phyloP scores from a whole-genome alignment of 106 monocot species.

The Narthecium ossifragum region DNA sequence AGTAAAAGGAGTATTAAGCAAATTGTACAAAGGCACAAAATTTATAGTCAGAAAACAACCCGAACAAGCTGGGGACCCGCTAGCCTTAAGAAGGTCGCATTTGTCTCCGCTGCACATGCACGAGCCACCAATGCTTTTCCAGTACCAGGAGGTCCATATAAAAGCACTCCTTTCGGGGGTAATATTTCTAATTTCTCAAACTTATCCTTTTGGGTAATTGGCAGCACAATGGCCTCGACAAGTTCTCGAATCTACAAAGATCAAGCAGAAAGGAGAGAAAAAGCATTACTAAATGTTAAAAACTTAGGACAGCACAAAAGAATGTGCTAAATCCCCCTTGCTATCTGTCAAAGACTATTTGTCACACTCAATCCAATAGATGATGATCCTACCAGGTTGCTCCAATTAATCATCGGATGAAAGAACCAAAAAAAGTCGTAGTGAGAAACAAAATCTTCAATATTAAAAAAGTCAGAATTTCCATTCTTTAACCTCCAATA shows the following conservation, averaged over 20 bases:
- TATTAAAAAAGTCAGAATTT: too few relatives aligned
- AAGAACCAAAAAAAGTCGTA: too few relatives aligned
- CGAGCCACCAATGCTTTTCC: conserved; percentile 97
- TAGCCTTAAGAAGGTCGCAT: conserved; percentile 88
- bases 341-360: too few relatives aligned
- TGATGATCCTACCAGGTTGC: too few relatives aligned
- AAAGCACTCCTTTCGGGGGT: conserved; percentile 87
- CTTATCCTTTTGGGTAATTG: conserved; percentile 84
- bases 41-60: conserved; percentile 32
- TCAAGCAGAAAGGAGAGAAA: conserved; percentile 5
- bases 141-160: conserved; percentile 91
- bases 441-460: too few relatives aligned
- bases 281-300: neutral
- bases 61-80: conserved; percentile 90
- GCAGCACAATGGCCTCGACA: conserved; percentile 86
- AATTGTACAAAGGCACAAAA: neutral
- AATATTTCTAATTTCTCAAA: conserved; percentile 82
- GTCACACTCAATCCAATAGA: too few relatives aligned
- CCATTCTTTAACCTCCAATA: too few relatives aligned
- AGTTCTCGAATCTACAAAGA: conserved; percentile 86
- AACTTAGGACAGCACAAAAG: too few relatives aligned
- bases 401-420: too few relatives aligned
- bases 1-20: neutral
- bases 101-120: conserved; percentile 90
- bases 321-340: too few relatives aligned